Base-by-base conservation (phyloP, 164 flowering plant genomes). In the Kingdonia uniflora region DNA sequence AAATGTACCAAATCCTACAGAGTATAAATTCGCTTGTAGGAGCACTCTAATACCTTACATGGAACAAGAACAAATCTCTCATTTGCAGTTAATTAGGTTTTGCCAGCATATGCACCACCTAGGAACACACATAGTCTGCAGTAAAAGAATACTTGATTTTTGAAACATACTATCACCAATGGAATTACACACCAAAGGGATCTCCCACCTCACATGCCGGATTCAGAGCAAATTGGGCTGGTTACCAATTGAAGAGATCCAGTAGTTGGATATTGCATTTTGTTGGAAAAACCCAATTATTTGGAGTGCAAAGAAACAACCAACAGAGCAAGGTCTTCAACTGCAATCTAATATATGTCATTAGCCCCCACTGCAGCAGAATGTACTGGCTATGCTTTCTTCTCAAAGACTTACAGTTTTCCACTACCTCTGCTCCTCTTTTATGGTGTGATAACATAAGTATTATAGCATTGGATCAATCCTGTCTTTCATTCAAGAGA, bases 301-400 rank as follows among this genome's bases (percentile, higher is more conserved):
- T 3, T 44, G 50, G 59, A 19, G 57, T n/a, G 17, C 46, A 1
- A 20, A 54, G 47, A 54, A 54, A 25, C 57, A 54, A 54, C 49
- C 6, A 2, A 43, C 14, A 5, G 39, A 4, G 37, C 50, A 24
- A 14, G 51, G 12, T 23, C 22, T 23, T 41, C 48, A 1, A 29
- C 38, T 10, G 59, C 42, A 17, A 2, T 49, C 11, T 49, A 55
- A 20, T 55, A 55, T 43, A 42, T 29, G 14, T 43, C 59, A 7
- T 39, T 55, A 5, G 49, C 49, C 25, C 38, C 42, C 6, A 43
- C 40, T 11, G 41, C 39, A 2, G 50, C 59, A 11, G 40, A 55
- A 11, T 20, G 42, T 2, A 1, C 41, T 29, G 35, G 35, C 8
- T 29, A 0, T 55, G 59, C 2, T 1, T 20, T 2, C n/a, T 26